phyloP scores from a whole-genome alignment of 805 yeast genomes.

The Wickerhamomyces strasburgensis region DNA sequence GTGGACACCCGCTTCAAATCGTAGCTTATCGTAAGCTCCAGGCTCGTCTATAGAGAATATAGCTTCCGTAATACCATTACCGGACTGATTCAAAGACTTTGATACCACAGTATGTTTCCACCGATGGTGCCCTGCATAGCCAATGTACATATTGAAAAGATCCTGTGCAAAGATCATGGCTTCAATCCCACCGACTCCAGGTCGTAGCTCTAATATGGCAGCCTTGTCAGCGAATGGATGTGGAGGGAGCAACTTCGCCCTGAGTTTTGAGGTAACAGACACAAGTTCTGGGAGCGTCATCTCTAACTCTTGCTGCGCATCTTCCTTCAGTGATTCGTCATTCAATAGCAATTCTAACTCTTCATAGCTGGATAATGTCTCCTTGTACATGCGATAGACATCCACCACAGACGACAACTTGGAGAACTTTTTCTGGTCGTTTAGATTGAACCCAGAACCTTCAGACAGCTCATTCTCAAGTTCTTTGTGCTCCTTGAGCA shows the following conservation, averaged over 20 bases:
- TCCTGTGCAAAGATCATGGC: slow-evolving; percentile 85
- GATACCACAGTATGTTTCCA: slow-evolving; percentile 70
- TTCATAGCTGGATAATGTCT: slow-evolving; percentile 24
- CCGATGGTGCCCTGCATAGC: slow-evolving; percentile 54
- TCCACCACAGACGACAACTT: slow-evolving; percentile 40
- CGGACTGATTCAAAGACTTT: slow-evolving; percentile 48
- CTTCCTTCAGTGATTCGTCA: slow-evolving; percentile 47
- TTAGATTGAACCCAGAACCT: slow-evolving; percentile 39
- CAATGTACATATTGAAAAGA: slow-evolving; percentile 73
- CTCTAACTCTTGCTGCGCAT: slow-evolving; percentile 59
- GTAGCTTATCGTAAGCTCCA: slow-evolving; percentile 67
- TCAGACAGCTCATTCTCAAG: slow-evolving; percentile 39
- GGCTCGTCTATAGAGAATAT: slow-evolving; percentile 67
- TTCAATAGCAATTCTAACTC: slow-evolving; percentile 40
- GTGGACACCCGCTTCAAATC: slow-evolving; percentile 93
- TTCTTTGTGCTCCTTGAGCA: slow-evolving; percentile 35
- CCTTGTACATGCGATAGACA: slow-evolving; percentile 34
- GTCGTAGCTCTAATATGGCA: slow-evolving; percentile 79
- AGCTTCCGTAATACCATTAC: slow-evolving; percentile 72
- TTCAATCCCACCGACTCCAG: slow-evolving; percentile 96
- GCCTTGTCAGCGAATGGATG: slow-evolving; percentile 72
- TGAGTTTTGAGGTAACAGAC: slow-evolving; percentile 40
- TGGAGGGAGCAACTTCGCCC: slow-evolving; percentile 63
- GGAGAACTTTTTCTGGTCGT: slow-evolving; percentile 45
- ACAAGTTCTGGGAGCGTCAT: slow-evolving; percentile 40